Conservation (phyloP, 768 basidiomycete genomes). For the Russula lepida region DNA sequence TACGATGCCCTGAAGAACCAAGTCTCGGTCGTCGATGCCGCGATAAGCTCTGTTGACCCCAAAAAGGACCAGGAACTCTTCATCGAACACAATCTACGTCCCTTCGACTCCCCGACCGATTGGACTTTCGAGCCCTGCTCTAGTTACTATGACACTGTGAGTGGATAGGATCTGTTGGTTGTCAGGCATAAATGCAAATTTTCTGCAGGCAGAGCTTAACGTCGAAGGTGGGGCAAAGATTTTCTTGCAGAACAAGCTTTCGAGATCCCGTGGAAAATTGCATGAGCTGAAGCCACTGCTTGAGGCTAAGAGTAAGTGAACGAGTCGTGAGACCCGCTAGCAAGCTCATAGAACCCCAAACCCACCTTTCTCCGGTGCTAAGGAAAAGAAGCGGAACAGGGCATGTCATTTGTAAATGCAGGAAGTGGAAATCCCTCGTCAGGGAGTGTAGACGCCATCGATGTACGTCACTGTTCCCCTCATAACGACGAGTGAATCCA, state of each 20-base stretch:
- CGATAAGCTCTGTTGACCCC: slow-evolving; percentile 46
- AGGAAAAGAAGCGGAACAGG: slow-evolving; percentile 52
- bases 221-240: slow-evolving; percentile 65
- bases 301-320: slow-evolving; percentile 49
- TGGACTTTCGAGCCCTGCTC: slow-evolving; percentile 71
- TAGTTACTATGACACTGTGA: slow-evolving; percentile 68
- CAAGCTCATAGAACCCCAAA: neutral
- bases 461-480: slow-evolving; percentile 38
- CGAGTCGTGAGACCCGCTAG: slow-evolving; percentile 11
- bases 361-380: neutral
- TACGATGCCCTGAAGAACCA: slow-evolving; percentile 49
- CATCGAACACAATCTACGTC: slow-evolving; percentile 59
- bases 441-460: slow-evolving; percentile 48
- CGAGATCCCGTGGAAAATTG: slow-evolving; percentile 51
- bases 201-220: slow-evolving; percentile 46
- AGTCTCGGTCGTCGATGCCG: slow-evolving; percentile 37
- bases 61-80: slow-evolving; percentile 61
- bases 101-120: slow-evolving; percentile 55
- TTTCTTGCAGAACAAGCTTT: slow-evolving; percentile 72
- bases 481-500: slow-evolving; percentile 1
- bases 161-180: slow-evolving; percentile 21
- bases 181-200: neutral
- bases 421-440: slow-evolving; percentile 42
- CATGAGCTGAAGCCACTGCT: slow-evolving; percentile 51
- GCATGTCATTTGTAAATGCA: slow-evolving; percentile 37